Conservation (phyloP, 2,329 filamentous ascomycete species). For the Cytospora paraplurivora region DNA sequence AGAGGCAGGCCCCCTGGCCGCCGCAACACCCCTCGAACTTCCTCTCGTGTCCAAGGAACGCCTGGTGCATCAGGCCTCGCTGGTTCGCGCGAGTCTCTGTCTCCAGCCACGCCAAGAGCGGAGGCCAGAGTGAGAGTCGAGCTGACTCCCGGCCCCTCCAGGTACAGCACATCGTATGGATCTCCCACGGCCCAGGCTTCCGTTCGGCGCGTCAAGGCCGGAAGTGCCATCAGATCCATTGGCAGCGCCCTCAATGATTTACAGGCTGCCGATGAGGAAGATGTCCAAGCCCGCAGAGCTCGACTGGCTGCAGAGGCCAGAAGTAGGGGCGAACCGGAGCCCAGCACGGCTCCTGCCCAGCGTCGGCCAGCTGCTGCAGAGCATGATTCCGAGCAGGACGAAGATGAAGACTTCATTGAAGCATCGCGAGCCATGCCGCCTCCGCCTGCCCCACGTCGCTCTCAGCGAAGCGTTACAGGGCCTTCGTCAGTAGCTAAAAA, state of each 20-base stretch:
- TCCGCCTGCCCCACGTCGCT: conserved; percentile 5
- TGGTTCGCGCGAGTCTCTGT: conserved; percentile 7
- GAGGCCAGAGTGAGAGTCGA: conserved; percentile 13
- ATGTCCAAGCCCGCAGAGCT: not conserved
- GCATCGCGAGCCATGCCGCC: conserved; percentile 1
- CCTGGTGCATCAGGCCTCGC: conserved; percentile 11
- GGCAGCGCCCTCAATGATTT: conserved; percentile 4
- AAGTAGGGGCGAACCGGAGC: not conserved
- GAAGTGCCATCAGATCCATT: conserved; percentile 7
- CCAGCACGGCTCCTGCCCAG: not conserved
- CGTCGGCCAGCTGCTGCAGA: not conserved
- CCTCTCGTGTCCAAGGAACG: conserved; percentile 13
- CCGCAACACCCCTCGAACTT: conserved; percentile 1
- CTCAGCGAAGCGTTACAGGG: not conserved
- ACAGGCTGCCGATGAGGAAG: conserved; percentile 10
- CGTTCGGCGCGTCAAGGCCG: conserved; percentile 1
- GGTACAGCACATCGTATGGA: conserved; percentile 37
- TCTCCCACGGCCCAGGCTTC: conserved; percentile 29
- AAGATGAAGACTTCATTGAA: not conserved
- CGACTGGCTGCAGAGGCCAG: not conserved
- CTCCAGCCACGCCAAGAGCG: not conserved
- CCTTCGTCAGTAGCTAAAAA: not conserved
- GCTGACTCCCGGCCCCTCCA: conserved; percentile 29
- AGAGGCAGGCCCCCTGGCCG: conserved; percentile 14
- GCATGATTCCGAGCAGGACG: not conserved